phyloP scores from a whole-genome alignment of 225 moss, liverwort and hornwort genomes.

The Sphagnum contortum region DNA sequence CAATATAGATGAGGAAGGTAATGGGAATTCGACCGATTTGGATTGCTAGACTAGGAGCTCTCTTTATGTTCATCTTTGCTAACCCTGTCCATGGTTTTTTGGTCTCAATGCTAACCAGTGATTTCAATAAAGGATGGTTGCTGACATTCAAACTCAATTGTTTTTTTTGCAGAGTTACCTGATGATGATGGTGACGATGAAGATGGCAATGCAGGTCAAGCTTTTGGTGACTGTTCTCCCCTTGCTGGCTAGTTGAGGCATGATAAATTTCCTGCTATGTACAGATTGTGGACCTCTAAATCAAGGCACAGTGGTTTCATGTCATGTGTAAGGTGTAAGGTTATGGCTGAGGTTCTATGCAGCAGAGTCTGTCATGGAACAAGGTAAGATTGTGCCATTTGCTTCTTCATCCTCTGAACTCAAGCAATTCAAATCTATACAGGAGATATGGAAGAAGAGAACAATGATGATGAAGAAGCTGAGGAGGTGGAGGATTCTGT shows the following conservation, averaged over 20 bases:
- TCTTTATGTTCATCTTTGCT: neutral
- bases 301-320: neutral
- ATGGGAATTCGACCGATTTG: neutral
- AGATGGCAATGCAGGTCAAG: constrained; percentile 3
- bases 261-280: constrained; percentile 1
- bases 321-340: neutral
- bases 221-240: constrained; percentile 13
- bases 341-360: too few relatives aligned
- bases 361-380: too few relatives aligned
- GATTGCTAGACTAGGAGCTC: too few relatives aligned
- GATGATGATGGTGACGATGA: constrained; percentile 29
- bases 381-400: neutral
- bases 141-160: neutral
- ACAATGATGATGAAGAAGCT: constrained; percentile 18
- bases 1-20: constrained; percentile 45
- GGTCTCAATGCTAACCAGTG: neutral
- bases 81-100: neutral
- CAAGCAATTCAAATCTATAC: constrained; percentile 2
- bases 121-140: neutral
- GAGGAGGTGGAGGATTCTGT: constrained; percentile 59
- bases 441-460: constrained; percentile 26
- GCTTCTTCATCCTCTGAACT: neutral
- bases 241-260: neutral
- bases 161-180: constrained; percentile 50
- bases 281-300: neutral